Base-by-base conservation (phyloP, 306 rosid genomes). In the Acmispon strigosus region DNA sequence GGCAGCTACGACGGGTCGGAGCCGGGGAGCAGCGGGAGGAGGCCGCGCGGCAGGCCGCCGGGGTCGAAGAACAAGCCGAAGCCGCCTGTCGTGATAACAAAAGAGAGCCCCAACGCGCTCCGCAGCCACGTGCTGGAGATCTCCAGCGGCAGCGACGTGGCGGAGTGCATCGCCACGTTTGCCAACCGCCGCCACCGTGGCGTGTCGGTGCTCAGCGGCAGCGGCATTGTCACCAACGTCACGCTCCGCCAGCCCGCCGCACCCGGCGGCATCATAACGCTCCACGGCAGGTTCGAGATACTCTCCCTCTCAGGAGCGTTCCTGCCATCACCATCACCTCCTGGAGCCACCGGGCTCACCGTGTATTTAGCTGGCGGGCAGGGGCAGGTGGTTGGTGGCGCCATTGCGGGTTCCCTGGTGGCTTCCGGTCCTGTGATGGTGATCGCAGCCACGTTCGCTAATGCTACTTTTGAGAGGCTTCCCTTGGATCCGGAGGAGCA, bases 301-400 rank as follows among this genome's bases (percentile, higher is more conserved):
- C 70, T 93, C 6, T 90, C 98, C 0, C 80, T 93, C 11, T 88
- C 91, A 0, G 97, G 98, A 0, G 90, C 97, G 0, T 90, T 93
- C 42, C 48, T 90, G 13, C 98, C 96, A 3, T 44, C 88, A 4
- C 97, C 98, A 0, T 88, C 97, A 1, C 98, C 94, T 0, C 86
- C 86, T 0, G 92, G 94, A 1, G 87, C 96, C 2, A 81, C 84
- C 0, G 89, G 92, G 0, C 61, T 94, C 2, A 83, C 97, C 0
- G 94, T 94, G 41, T 94, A 87, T 64, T 69, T 94, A 11, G 86
- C 95, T 0, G 98, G 97, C 1, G 97, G 90, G 3, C 96, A 94
- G 63, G 98, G 97, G 0, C 95, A 87, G 60, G 94, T 94, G 9
- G 96, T 94, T 0, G 98, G 98, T 0, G 97, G 98, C 0, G n/a